Base-by-base conservation (phyloP, 2,329 filamentous ascomycete genomes). In the Penicillium paneum region DNA sequence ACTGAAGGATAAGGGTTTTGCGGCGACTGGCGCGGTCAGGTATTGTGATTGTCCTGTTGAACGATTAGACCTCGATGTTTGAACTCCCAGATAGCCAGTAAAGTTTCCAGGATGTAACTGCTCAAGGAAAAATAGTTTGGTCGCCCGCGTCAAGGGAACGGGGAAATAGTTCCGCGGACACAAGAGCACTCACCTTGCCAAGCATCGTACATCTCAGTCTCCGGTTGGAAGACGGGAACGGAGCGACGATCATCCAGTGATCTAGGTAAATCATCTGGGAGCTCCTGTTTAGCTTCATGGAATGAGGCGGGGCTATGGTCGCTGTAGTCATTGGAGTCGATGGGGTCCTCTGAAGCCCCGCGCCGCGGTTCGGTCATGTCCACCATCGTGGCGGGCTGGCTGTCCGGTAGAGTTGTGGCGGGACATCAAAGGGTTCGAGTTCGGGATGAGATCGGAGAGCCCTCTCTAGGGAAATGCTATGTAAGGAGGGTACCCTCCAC, bases 121-220 rank as follows among this genome's bases (percentile, higher is more conserved):
- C 17, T 36, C n/a, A 26, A 11, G 21, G 36, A 42, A 21, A 17
- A 35, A 43, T 44, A n/a, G 17, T 12, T 34, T 38, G 46, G 26
- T 49, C 15, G 7, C 29, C 17, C 19, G 8, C 19, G 19, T n/a
- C 29, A 29, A 45, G 38, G 46, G 38, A 19, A 19, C 15, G 52
- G 50, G 38, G 51, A 28, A 36, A 29, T 26, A 53, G 46, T 31
- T 49, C 43, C 44, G 43, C 48, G 17, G 31, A 28, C 19, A 17
- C 13, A 24, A 41, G 28, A 43, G 15, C 78, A 58, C 80, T 70
- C 72, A 88, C 93, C 93, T 86, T 97, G 91, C 94, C 94, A 99
- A 64, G 91, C 94, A 82, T 99, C 94, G 73, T 97, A 99, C 78
- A 97, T 91, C 79, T 97, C 94, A 38, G 92, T 96, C 79, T 97